Percentiles rank a stretch among this genome's conserved stretches.
Conservation (phyloP, 2,329 filamentous ascomycete genomes). For the Dothideomycetes sp. region DNA sequence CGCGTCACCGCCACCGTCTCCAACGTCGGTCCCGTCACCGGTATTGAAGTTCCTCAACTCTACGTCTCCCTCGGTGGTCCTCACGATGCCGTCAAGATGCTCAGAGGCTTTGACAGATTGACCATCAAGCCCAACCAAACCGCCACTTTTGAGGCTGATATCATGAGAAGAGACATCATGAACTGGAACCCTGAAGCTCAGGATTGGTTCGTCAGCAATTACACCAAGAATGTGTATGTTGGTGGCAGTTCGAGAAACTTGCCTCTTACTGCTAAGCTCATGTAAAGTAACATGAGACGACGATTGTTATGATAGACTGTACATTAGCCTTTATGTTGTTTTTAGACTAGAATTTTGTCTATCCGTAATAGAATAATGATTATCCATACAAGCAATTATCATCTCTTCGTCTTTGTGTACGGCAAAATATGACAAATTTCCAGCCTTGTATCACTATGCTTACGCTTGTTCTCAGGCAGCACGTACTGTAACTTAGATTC, state of each 20-base stretch:
- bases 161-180: constrained; percentile 71
- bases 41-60: constrained; percentile 63
- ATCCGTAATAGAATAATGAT: too few species aligned
- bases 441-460: too few species aligned
- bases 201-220: constrained; percentile 62
- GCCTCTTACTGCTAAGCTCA: constrained; percentile 28
- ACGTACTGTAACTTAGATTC: too few species aligned
- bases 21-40: constrained; percentile 55
- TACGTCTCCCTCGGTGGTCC: constrained; percentile 71
- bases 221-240: constrained; percentile 50
- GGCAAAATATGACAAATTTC: too few species aligned
- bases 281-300: too few species aligned
- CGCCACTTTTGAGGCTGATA: constrained; percentile 52
- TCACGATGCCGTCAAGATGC: constrained; percentile 51
- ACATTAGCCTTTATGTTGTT: too few species aligned
- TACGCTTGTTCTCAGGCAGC: too few species aligned
- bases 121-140: constrained; percentile 58
- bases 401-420: too few species aligned
- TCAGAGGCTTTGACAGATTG: constrained; percentile 73
- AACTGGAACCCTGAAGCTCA: constrained; percentile 73
- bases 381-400: too few species aligned
- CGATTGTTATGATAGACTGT: too few species aligned
- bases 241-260: constrained; percentile 50
- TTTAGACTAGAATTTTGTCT: too few species aligned
- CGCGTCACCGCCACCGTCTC: constrained; percentile 55